phyloP scores from a whole-genome alignment of 2,329 filamentous ascomycete species.

The Fusarium sp. region DNA sequence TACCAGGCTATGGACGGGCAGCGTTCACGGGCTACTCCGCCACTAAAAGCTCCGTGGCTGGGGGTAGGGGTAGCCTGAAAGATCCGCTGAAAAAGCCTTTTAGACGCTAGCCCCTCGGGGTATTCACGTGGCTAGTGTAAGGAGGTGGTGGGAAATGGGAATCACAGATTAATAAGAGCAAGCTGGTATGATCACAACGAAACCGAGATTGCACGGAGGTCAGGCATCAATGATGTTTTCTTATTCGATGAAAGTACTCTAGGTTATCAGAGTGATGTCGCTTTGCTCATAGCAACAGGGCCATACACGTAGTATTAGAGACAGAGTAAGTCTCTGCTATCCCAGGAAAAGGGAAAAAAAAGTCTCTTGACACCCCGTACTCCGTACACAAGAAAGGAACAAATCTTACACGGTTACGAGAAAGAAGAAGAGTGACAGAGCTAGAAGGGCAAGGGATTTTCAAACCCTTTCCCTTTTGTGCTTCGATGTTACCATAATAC shows the following conservation, averaged over 20 bases:
- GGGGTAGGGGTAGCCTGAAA: conserved; percentile 39
- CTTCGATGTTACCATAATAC: too few relatives aligned
- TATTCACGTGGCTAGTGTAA: conserved; percentile 43
- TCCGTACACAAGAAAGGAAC: not conserved
- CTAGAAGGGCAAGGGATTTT: not conserved
- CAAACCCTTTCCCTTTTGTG: not conserved
- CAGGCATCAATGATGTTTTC: not conserved
- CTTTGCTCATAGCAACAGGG: too few relatives aligned
- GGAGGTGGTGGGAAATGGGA: not conserved
- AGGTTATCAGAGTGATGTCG: too few relatives aligned
- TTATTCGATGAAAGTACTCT: not conserved
- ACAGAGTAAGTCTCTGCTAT: not conserved
- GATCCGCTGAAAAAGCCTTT: conserved; percentile 36
- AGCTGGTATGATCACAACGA: not conserved
- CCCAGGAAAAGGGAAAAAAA: not conserved
- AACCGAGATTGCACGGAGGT: not conserved
- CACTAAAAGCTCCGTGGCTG: conserved; percentile 34
- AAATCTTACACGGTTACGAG: not conserved
- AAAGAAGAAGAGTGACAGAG: not conserved
- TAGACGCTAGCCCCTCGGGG: conserved; percentile 25
- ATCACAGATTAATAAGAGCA: not conserved
- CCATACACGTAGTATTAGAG: too few relatives aligned
- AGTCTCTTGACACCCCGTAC: not conserved
- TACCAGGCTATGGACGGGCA: conserved; percentile 21
- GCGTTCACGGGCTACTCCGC: conserved; percentile 35